These are phyloP conservation scores for Pleurotus eryngii DNA, from an alignment of 768 basidiomycete species.

Conservation along the genomic window DNA sequence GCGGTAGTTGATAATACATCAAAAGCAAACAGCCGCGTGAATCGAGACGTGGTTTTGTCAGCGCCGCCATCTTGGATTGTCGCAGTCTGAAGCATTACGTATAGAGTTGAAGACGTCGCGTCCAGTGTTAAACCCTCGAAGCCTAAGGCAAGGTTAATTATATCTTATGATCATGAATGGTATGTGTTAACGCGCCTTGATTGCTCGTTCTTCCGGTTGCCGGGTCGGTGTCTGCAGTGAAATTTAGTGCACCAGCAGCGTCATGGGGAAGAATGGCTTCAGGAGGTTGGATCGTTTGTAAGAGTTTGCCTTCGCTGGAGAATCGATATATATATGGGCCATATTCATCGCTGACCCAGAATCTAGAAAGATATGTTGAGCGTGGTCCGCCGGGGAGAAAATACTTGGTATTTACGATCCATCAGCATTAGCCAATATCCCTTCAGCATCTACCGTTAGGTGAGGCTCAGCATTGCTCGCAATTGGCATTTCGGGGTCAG, in stretches of 20 bases:
- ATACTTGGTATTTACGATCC: slow-evolving; percentile 41
- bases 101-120: slow-evolving; percentile 44
- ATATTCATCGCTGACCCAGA: slow-evolving; percentile 69
- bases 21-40: slow-evolving; percentile 56
- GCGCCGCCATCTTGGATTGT: slow-evolving; percentile 61
- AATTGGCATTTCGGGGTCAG: slow-evolving; percentile 46
- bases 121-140: slow-evolving; percentile 60
- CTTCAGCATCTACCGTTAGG: slow-evolving; percentile 56
- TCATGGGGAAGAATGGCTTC: slow-evolving; percentile 50
- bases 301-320: slow-evolving; percentile 39
- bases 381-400: not conserved
- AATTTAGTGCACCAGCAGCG: slow-evolving; percentile 42
- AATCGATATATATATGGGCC: slow-evolving; percentile 64
- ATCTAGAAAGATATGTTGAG: slow-evolving; percentile 26
- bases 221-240: slow-evolving; percentile 47
- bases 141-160: slow-evolving; percentile 26
- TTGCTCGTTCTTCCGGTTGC: slow-evolving; percentile 52
- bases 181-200: slow-evolving; percentile 35
- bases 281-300: slow-evolving; percentile 58
- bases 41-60: slow-evolving; percentile 42
- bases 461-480: slow-evolving; percentile 38
- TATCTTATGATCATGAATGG: not conserved
- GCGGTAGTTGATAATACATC: slow-evolving; percentile 34
- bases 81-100: slow-evolving; percentile 61
- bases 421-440: slow-evolving; percentile 52